phyloP scores from a whole-genome alignment of 495 filamentous ascomycete genomes.

The Trichoderma virens region DNA sequence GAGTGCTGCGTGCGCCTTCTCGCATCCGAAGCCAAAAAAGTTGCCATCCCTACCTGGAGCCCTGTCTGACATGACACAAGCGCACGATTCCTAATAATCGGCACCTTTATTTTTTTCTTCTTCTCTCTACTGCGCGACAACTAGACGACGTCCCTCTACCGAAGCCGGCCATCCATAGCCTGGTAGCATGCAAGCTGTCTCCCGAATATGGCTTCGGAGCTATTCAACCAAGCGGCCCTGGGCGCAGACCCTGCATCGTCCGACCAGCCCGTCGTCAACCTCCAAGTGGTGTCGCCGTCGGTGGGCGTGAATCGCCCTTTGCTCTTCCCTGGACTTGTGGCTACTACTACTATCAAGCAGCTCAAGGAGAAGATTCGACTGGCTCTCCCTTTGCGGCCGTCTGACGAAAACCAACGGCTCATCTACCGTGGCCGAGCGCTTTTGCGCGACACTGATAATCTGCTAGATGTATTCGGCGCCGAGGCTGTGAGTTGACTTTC shows the following conservation, averaged over 20 bases:
- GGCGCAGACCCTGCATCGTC: conserved; percentile 14
- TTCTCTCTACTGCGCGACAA: background rate
- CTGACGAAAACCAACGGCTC: conserved; percentile 50
- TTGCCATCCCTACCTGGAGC: conserved; percentile 1
- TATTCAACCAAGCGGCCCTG: conserved; percentile 14
- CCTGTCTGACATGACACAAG: background rate
- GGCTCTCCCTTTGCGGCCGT: conserved; percentile 43
- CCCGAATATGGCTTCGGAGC: conserved; percentile 19
- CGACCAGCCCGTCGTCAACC: conserved; percentile 32
- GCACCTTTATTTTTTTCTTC: background rate
- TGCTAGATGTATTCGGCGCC: conserved; percentile 51
- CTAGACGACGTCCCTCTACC: background rate
- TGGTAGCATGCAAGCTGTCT: background rate
- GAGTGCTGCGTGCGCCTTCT: background rate
- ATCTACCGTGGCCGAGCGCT: conserved; percentile 61
- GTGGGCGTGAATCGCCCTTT: conserved; percentile 46
- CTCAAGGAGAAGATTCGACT: conserved; percentile 54
- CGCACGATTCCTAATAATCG: background rate
- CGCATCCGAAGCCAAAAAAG: background rate
- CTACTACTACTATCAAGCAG: conserved; percentile 49
- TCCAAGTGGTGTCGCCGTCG: conserved; percentile 61
- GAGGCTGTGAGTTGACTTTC: conserved; percentile 40
- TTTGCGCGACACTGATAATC: conserved; percentile 40
- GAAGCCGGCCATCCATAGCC: background rate
- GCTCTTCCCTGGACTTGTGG: conserved; percentile 44